Conservation (phyloP, 2,329 filamentous ascomycete genomes). For the Pseudopithomyces maydicus region DNA sequence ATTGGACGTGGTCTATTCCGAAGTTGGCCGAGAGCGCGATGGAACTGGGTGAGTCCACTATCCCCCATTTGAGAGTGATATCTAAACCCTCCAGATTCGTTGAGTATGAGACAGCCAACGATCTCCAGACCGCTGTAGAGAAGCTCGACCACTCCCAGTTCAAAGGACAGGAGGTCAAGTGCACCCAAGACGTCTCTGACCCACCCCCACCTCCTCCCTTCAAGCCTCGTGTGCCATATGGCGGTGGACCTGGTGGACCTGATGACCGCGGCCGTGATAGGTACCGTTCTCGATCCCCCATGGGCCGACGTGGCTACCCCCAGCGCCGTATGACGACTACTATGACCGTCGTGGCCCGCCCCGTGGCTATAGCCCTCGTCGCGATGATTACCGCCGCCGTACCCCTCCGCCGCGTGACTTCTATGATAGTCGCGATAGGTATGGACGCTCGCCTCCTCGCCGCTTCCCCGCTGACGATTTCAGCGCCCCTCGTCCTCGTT, state of each 20-base stretch:
- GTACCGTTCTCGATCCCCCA: conserved; percentile 75
- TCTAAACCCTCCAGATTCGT: conserved; percentile 72
- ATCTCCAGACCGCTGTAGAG: conserved; percentile 88
- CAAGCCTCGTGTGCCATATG: conserved; percentile 41
- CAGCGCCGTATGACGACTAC: conserved; percentile 68
- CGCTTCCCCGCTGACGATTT: conserved; percentile 75
- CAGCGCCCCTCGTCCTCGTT: conserved; percentile 64
- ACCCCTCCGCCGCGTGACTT: conserved; percentile 78
- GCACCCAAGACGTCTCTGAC: conserved; percentile 77
- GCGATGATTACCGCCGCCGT: conserved; percentile 87
- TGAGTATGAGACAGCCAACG: conserved; percentile 92
- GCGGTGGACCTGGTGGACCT: conserved; percentile 37
- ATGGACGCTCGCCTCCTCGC: conserved; percentile 68
- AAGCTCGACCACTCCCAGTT: conserved; percentile 94
- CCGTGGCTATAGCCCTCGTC: conserved; percentile 82
- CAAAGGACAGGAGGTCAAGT: conserved; percentile 85
- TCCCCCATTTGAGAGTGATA: not conserved
- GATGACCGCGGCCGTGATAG: conserved; percentile 75
- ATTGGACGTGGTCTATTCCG: conserved; percentile 96
- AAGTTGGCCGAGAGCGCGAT: conserved; percentile 89
- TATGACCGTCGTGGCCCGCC: conserved; percentile 82
- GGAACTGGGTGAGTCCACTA: conserved; percentile 76
- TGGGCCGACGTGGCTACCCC: conserved; percentile 69
- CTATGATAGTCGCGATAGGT: conserved; percentile 73
- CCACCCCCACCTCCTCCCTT: conserved; percentile 43